Evolutionary conservation across 1,284 basidiomycete genomes (phyloP).

Genomic region (Apiotrichum gamsii): DNA sequence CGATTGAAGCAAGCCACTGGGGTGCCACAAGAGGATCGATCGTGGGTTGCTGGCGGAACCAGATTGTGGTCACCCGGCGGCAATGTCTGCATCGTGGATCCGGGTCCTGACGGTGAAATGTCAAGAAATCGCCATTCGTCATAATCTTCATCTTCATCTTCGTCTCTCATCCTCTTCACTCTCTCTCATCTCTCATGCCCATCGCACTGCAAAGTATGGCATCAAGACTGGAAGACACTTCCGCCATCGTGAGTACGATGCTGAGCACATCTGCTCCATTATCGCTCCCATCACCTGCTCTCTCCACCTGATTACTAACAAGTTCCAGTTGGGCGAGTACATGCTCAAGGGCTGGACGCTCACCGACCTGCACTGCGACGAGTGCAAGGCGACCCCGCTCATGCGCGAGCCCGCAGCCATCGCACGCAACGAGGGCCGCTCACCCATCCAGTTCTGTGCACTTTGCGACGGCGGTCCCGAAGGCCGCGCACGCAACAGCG

Average conservation of each 20-base stretch:
- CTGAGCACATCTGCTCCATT: background rate
- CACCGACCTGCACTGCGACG: conserved; percentile 42
- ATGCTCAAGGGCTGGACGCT: conserved; percentile 49
- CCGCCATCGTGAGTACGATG: conserved; percentile 34
- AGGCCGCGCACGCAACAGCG: background rate
- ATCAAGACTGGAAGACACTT: conserved; percentile 36
- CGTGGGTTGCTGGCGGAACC: no score
- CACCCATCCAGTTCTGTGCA: conserved; percentile 45
- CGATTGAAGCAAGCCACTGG: no score
- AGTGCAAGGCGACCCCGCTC: conserved; percentile 39
- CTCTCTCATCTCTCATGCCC: conserved; percentile 20
- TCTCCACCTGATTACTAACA: background rate
- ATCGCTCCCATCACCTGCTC: background rate
- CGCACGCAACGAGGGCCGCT: conserved; percentile 26
- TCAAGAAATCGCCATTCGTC: no score
- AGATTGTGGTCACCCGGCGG: no score
- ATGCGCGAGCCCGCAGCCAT: conserved; percentile 41
- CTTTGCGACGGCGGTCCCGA: conserved; percentile 45
- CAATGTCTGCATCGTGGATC: no score
- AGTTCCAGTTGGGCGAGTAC: conserved; percentile 45
- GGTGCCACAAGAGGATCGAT: no score
- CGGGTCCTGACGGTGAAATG: no score
- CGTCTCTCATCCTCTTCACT: no score
- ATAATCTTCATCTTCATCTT: no score
- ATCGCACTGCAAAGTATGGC: conserved; percentile 31